A percentile compares a stretch with the other conserved stretches of the same genome.
Evolutionary conservation across 345 rosid genomes (phyloP).

Genomic region (Cardamine chenopodiifolia): DNA sequence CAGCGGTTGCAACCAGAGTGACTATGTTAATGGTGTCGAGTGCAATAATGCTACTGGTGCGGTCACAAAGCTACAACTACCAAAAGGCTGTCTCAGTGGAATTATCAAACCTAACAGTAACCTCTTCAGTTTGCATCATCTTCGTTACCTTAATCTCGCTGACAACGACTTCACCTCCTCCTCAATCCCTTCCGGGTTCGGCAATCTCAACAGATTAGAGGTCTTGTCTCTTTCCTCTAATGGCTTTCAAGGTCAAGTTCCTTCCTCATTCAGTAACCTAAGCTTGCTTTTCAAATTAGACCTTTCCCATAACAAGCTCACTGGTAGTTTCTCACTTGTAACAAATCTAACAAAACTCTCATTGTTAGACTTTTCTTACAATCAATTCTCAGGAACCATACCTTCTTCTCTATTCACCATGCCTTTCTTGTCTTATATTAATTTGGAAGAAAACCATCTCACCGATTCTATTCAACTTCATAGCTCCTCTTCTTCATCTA

Average conservation of each 20-base stretch:
- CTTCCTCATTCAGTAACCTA: slow-evolving; percentile 20
- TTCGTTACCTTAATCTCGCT: slow-evolving; percentile 15
- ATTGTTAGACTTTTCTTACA: not conserved
- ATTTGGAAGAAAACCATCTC: not conserved
- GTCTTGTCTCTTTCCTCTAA: slow-evolving; percentile 22
- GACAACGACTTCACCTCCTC: slow-evolving; percentile 19
- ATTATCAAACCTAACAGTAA: too few species aligned
- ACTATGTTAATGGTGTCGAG: not conserved
- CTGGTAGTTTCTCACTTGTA: slow-evolving; percentile 14
- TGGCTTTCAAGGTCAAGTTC: slow-evolving; percentile 20
- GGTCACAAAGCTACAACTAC: not conserved
- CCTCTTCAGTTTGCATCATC: too few species aligned
- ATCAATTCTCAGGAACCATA: not conserved
- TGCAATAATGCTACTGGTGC: not conserved
- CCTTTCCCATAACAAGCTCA: slow-evolving; percentile 10
- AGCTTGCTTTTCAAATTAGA: not conserved
- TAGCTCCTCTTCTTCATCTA: not conserved
- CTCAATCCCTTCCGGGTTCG: slow-evolving; percentile 7
- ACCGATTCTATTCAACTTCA: not conserved
- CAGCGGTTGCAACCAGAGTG: not conserved
- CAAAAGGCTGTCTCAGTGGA: not conserved
- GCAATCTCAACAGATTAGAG: slow-evolving; percentile 12
- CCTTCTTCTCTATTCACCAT: not conserved
- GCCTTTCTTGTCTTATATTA: not conserved
- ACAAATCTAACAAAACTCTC: slow-evolving; percentile 2